phyloP scores from a whole-genome alignment of 148 eudicot genomes.

The Fagopyrum tataricum region DNA sequence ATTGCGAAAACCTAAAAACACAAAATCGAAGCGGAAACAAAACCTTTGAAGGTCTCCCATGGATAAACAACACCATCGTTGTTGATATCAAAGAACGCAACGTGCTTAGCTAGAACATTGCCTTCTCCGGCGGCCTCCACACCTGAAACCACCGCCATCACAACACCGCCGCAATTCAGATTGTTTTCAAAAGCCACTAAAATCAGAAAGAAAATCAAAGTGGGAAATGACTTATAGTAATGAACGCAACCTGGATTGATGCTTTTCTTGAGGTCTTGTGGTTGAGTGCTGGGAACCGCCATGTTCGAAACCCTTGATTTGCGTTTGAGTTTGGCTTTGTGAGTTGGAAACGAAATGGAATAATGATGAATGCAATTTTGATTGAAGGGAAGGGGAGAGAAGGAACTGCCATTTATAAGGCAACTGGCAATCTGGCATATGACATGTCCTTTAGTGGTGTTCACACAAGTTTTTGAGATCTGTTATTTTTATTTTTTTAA shows the following conservation, averaged over 20 bases:
- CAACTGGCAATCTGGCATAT: background rate
- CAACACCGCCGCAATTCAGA: background rate
- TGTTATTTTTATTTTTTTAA: no score
- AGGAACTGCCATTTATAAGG: background rate
- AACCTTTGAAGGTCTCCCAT: conserved; percentile 74
- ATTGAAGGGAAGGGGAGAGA: background rate
- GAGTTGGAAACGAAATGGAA: background rate
- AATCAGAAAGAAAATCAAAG: background rate
- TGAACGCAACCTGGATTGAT: background rate
- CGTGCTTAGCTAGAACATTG: conserved; percentile 54
- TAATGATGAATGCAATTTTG: background rate
- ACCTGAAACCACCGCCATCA: background rate
- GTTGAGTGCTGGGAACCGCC: conserved; percentile 11
- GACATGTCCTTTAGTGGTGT: background rate
- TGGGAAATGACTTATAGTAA: background rate
- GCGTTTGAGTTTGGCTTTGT: background rate
- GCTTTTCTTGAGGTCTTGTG: background rate
- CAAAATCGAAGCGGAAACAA: background rate
- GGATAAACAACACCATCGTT: conserved; percentile 77
- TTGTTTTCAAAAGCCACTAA: background rate
- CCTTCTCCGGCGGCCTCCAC: conserved; percentile 20
- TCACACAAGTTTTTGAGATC: background rate
- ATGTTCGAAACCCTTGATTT: background rate
- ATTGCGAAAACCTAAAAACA: background rate
- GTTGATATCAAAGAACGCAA: conserved; percentile 61